Base-by-base conservation (phyloP, 73 alveolate species). In the Blepharisma stoltei region DNA sequence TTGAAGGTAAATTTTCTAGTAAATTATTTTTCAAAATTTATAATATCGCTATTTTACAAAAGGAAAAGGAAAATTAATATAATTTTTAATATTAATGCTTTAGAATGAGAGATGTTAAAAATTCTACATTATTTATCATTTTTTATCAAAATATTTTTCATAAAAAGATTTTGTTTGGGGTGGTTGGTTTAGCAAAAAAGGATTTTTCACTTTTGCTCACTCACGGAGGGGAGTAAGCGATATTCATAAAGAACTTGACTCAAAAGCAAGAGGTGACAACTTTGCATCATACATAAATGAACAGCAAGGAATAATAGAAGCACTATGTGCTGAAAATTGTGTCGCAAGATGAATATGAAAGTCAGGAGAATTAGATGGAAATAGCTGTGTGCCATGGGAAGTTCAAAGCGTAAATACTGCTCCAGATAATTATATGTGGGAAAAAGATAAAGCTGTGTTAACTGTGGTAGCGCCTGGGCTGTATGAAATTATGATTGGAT, bases 401-500 rank as follows among this genome's bases (percentile, higher is more conserved):
- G 89, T 90, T 38, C 93, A 96, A 82, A 86, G 83, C 27, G 86
- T 95, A 23, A 96, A 96, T 77, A 97, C 99, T 6, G 91, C 97
- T 48, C 97, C 98, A n/a, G 99, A 97, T 50, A 97, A 95, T 83
- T 97, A 91, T 84, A 78, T 93, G 23, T 97, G 99, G 98, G 99
- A 97, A 80, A 90, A 92, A 73, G 98, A 88, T 82, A 95, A 93
- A 81, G 80, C 96, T 21, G 77, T 88, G 38, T 89, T 97, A 47
- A 78, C 83, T 25, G 86, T 92, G 3, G 98, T 92, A 27, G 96
- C 96, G 32, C 97, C 98, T 53, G 99, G 99, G 20, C 94, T 97
- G 37, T 97, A 97, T 86, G 98, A 97, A 90, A 79, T 95, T 23
- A 86, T 89, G 53, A 47, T 93, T 46, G 99, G 98, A 41, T 95